Base-by-base conservation (phyloP, 2,329 filamentous ascomycete genomes). In the Zalaria obscura region DNA sequence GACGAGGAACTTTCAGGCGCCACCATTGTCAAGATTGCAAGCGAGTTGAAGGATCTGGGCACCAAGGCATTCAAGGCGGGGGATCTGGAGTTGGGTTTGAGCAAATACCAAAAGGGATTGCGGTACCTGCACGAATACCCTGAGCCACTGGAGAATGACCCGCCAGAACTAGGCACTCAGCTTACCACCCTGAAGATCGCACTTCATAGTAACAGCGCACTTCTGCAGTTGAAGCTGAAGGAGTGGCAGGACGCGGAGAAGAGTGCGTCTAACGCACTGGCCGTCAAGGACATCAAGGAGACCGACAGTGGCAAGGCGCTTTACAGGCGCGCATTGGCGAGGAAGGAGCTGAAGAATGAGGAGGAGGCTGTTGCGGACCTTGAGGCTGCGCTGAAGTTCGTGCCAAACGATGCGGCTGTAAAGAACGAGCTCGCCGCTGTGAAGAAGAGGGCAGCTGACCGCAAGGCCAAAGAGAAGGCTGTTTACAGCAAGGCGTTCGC, bases 91-190 rank as follows among this genome's bases (percentile, higher is more conserved):
- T 64, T 83, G 28, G 89, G 79, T 2, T 69, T 96, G 26, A 78
- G 81, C 46, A 98, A 98, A 68, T 98, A 98, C 67, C 78, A 93
- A 61, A 98, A 98, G 69, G 88, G 78, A 11, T 65, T 94, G 46
- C 78, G 87, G 53, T 95, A 94, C 62, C 69, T 94, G 46, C 84
- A 89, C 61, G 84, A 93, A 61, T 84, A 88, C 55, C 81, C 83
- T 1, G 77, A 83, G 8, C 64, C 70, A 1, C 61, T 66, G 25
- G 83, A 91, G 35, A 72, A 76, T 36, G 85, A 89, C 51, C 72
- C 81, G 4, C 68, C 74, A 36, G 78, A 81, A 32, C 73, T 81
- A 33, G 79, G 77, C 53, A 61, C 67, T 25, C 72, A 80, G 48
- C 71, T 95, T 46, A 73, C 76, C 44, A 68, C 79, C 32, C 72